Evolutionary conservation across 2,329 filamentous ascomycete genomes (phyloP), one percentile per base, ranked within the genome.

Genomic region (Claviceps sp.): DNA sequence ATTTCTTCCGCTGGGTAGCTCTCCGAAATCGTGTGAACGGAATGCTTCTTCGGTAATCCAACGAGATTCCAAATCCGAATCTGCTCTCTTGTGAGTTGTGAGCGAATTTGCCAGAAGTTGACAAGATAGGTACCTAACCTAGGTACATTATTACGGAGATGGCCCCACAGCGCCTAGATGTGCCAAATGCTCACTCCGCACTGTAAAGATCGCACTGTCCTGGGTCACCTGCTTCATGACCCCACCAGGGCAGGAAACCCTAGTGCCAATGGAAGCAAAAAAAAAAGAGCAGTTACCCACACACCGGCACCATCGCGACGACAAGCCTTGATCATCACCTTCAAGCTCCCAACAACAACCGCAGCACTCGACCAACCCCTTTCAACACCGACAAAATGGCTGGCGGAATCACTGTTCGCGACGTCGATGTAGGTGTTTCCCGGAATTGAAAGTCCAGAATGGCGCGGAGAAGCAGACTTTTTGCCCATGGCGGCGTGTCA

Each of bases 381-480:
- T 59, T 59, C 62, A 70, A 65, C 62, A 81, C 77, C 78, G 77
- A 76, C 76, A 89, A 78, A 72, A 90, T 90, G 87, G 74, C 76
- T 70, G 80, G 84, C 73, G 87, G 85, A 73, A 79, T 88, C 71
- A 81, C 77, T 66, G 87, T 91, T 75, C 85, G 86, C 76, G 87
- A 90, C 77, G 86, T 90, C 72, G 84, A 87, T 80, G 84, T 87
- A 82, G 74, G 81, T 81, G 54, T 57, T 63, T 60, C 65, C 58
- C 64, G 59, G 65, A 58, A 51, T 36, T 37, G 36, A 49, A 30
- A 30, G 18, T 20, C 44, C 44, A 41, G 26, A 2, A 47, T 43
- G 42, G 26, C n/a, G 26, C 36, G 47, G 51, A 46, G 16, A 30
- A 20, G 24, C 4, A 22, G 16, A 49, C 34, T 24, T 13, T 8